Evolutionary conservation across 2,329 filamentous ascomycete genomes (phyloP).

Genomic region (Elsinoe ampelina): DNA sequence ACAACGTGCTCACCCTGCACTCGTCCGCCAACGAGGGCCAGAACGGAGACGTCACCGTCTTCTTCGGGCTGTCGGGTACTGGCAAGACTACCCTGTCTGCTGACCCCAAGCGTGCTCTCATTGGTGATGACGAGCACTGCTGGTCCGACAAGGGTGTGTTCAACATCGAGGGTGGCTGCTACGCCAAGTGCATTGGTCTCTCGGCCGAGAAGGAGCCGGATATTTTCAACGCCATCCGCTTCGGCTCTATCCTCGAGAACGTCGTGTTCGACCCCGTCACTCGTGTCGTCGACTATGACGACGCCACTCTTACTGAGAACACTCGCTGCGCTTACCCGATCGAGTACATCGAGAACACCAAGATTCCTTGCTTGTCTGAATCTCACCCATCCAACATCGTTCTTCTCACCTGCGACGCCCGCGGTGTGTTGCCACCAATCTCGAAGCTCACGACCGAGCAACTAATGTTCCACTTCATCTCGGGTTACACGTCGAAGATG

Average conservation of each 20-base stretch:
- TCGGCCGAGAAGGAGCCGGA: constrained; percentile 98
- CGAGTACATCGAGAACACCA: constrained; percentile 97
- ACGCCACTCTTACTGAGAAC: constrained; percentile 92
- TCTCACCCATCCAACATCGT: constrained; percentile 96
- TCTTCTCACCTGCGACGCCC: constrained; percentile 93
- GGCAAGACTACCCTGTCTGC: constrained; percentile 98
- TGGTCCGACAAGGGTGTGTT: constrained; percentile 95
- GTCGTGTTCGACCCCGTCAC: constrained; percentile 91
- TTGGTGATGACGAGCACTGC: constrained; percentile 99
- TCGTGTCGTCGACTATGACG: constrained; percentile 90
- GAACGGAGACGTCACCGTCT: constrained; percentile 91
- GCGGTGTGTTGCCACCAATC: constrained; percentile 93
- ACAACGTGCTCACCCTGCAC: constrained; percentile 96
- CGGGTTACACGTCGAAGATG: constrained; percentile 99
- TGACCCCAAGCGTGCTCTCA: constrained; percentile 89
- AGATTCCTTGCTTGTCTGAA: constrained; percentile 85
- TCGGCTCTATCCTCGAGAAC: constrained; percentile 96
- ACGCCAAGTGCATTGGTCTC: constrained; percentile 96
- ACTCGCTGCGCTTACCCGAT: constrained; percentile 98
- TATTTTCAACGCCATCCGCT: constrained; percentile 91
- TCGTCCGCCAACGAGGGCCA: constrained; percentile 96
- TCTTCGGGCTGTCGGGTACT: constrained; percentile 97
- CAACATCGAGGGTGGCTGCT: constrained; percentile 99
- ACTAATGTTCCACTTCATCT: constrained; percentile 99
- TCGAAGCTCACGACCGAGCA: constrained; percentile 90